Evolutionary conservation across 2,329 filamentous ascomycete genomes (phyloP), one percentile per base, ranked within the genome.

Genomic region (Aphanoascus verrucosus): DNA sequence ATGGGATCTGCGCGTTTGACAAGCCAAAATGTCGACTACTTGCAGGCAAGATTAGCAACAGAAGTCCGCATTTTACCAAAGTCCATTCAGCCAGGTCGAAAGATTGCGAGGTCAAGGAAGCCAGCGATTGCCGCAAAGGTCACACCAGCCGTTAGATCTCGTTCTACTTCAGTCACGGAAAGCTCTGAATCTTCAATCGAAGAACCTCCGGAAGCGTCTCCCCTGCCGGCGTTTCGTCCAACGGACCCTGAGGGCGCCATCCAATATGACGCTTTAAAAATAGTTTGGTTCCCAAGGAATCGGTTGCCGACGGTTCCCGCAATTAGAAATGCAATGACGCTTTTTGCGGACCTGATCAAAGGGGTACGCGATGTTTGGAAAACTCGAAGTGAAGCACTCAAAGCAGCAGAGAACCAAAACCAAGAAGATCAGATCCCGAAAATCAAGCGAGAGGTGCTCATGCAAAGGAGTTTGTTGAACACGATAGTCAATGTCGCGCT

Each of bases 351-450:
- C 47, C 69, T 82, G 43, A 69, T 83, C 55, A 78, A 78, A 62
- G 73, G 73, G 5, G 74, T 83, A 53, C 75, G 80, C 55, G 80
- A 83, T 63, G 71, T 76, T 37, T 84, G 80, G 80, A 82, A 81
- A 62, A 67, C 72, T 34, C 78, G 79, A 59, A 74, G 71, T 42
- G 74, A 77, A 58, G 74, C 75, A 20, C 71, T 83, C 57, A 74
- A 77, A 57, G 71, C 77, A 57, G 80, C 81, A 9, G 78, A 81
- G 60, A 76, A 79, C 55, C 73, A 78, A 64, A 77, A 79, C 61
- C 71, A 76, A 60, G 71, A 70, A 56, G 69, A 73, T 48, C 77
- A 80, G 63, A 70, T 81, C 14, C 71, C 75, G 9, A 65, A 75
- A 45, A 69, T 83, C 17, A 79, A 77, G 61, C 75, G 76, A 59